Base-by-base conservation (phyloP, 768 basidiomycete species). In the Scleroderma bovista region DNA sequence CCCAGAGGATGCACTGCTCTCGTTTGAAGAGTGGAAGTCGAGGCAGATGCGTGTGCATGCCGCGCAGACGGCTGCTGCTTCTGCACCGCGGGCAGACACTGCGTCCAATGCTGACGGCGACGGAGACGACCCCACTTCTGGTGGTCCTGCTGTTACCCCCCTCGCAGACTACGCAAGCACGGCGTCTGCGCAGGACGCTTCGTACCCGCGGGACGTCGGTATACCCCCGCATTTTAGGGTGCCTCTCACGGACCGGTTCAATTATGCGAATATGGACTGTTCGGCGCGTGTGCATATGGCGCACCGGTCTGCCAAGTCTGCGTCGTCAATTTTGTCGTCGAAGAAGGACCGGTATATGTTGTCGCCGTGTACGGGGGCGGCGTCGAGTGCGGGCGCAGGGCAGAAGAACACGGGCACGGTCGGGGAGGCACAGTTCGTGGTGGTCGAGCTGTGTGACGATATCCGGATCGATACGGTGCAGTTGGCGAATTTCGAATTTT, bases 271-370 rank as follows among this genome's bases (percentile, higher is more conserved):
- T 46, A 63, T 84, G 51, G 95, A 97, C 66, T 99, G 96, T 63
- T 92, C 91, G 1, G 94, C 95, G 2, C 85, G 92, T 13, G 84
- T 98, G 22, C 94, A 95, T 67, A 78, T 77, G 8, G 75, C 92
- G 0, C 93, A 95, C 63, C 77, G 80, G 24, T 77, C 78, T 2
- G 86, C 93, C 29, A 93, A 93, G 60, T 91, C 88, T 2, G 71
- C 90, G 0, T 81, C 85, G 0, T 79, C 88, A 1, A 88, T 99
- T 48, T 77, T 99, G 9, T 86, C 88, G 24, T 84, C 83, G 29
- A 93, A 93, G 69, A 87, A 86, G 63, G 95, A 98, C 67, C 74
- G 83, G 56, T 98, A 98, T 75, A 95, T 98, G 96, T 85, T 97
- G 57, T 91, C 87, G 48, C 95, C 94, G 0, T 99, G 96, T 61